phyloP scores from a whole-genome alignment of 306 rosid species.

The Luffa aegyptiaca region DNA sequence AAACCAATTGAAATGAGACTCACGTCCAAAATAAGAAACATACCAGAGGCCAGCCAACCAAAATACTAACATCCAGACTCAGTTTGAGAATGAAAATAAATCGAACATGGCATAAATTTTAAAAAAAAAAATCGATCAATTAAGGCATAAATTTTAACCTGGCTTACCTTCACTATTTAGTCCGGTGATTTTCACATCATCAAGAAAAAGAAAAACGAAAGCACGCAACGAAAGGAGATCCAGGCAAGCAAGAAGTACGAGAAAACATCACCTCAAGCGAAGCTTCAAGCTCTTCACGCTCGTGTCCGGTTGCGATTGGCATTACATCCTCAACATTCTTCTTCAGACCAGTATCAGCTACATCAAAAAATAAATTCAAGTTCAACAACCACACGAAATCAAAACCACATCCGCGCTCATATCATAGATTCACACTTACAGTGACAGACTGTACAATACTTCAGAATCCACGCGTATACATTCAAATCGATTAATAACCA shows the following conservation, averaged over 20 bases:
- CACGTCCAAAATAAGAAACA: not conserved
- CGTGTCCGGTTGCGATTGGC: slow-evolving; percentile 95
- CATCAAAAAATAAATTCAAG: not conserved
- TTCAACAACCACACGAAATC: not conserved
- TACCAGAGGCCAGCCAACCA: not conserved
- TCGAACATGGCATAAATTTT: not conserved
- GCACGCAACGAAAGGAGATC: not conserved
- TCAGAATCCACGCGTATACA: too few relatives aligned
- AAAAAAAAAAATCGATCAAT: not conserved
- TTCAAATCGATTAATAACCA: not conserved
- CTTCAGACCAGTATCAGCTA: slow-evolving; percentile 18
- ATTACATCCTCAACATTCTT: slow-evolving; percentile 55
- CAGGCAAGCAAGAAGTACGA: not conserved
- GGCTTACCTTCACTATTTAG: not conserved
- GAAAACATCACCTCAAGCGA: slow-evolving; percentile 26
- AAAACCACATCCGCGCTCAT: not conserved
- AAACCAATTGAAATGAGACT: slow-evolving; percentile 2
- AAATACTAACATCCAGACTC: not conserved
- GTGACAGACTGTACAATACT: too few relatives aligned
- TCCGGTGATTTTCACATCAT: not conserved
- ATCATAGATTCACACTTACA: not conserved
- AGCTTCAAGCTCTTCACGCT: slow-evolving; percentile 89
- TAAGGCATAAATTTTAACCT: not conserved
- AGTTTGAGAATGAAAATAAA: not conserved
- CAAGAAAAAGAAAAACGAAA: not conserved